Percentiles rank a stretch among this genome's conserved stretches.
These are phyloP conservation scores for Chytriomyces confervae DNA, from an alignment of 192 early-diverging fungal species.

Conservation along the genomic window DNA sequence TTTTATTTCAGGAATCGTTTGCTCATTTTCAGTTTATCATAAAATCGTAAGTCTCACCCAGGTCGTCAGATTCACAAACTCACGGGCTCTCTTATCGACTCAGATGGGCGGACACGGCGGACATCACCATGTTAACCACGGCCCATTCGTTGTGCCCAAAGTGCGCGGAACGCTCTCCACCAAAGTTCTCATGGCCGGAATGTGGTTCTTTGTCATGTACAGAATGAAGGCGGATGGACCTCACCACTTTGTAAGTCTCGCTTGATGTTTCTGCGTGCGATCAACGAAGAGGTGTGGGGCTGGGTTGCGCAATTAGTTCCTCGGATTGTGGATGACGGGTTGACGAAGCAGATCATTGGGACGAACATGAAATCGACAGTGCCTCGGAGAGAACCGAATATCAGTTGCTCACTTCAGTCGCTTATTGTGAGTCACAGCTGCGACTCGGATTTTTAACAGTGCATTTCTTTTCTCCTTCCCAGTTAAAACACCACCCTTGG, in stretches of 20 bases:
- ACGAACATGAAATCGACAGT: too few relatives aligned
- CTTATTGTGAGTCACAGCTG: neutral
- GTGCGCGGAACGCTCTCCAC: slow-evolving; percentile 46
- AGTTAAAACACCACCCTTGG: slow-evolving; percentile 61
- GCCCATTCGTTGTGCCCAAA: slow-evolving; percentile 42
- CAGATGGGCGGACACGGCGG: slow-evolving; percentile 8
- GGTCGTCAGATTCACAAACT: too few relatives aligned
- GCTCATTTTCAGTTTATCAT: too few relatives aligned
- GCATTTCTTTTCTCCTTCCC: slow-evolving; percentile 1
- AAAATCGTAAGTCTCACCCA: too few relatives aligned
- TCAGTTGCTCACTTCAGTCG: too few relatives aligned
- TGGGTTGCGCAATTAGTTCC: neutral
- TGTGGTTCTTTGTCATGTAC: slow-evolving; percentile 60
- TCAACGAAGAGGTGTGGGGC: neutral
- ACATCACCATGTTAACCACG: slow-evolving; percentile 3
- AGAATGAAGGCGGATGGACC: slow-evolving; percentile 56
- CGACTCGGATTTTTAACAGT: slow-evolving; percentile 18
- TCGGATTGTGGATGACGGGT: neutral
- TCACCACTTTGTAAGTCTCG: slow-evolving; percentile 59
- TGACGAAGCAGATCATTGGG: too few relatives aligned
- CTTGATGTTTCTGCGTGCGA: neutral
- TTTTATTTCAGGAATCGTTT: too few relatives aligned
- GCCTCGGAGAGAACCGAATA: too few relatives aligned
- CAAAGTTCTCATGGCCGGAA: slow-evolving; percentile 45
- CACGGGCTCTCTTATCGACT: too few relatives aligned